These are phyloP conservation scores for Teratosphaeria zuluensis DNA, from an alignment of 2,329 filamentous ascomycete genomes.

Conservation along the genomic window DNA sequence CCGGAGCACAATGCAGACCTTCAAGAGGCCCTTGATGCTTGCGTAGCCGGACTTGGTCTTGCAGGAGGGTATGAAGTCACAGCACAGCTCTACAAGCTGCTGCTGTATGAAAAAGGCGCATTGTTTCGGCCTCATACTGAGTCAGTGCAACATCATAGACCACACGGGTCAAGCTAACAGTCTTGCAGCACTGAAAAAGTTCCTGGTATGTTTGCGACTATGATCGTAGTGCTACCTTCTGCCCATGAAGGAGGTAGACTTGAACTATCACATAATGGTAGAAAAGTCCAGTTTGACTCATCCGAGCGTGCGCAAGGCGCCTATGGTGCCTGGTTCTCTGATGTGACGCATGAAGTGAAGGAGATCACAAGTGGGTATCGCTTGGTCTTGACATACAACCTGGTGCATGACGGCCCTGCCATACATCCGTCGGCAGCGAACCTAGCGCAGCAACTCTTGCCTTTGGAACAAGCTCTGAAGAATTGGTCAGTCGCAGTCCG, in stretches of 20 bases:
- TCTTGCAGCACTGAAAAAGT: background rate
- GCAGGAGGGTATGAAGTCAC: background rate
- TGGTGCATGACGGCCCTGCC: background rate
- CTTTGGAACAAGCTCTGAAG: background rate
- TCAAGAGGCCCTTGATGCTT: background rate
- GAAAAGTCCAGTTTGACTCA: background rate
- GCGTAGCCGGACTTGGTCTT: background rate
- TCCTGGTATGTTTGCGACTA: background rate
- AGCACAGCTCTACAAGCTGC: background rate
- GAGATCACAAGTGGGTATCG: background rate
- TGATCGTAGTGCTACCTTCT: background rate
- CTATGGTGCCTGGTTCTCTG: background rate
- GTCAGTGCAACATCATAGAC: background rate
- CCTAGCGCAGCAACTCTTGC: background rate
- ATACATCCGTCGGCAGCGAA: background rate
- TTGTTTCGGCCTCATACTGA: background rate
- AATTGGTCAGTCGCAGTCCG: background rate
- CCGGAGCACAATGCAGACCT: background rate
- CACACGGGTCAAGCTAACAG: background rate
- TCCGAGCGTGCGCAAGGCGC: background rate
- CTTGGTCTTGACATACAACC: background rate
- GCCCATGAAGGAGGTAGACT: background rate
- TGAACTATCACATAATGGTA: background rate
- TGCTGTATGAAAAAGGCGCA: background rate
- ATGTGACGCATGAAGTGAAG: background rate